These are phyloP conservation scores for Durusdinium trenchii DNA, from an alignment of 73 alveolate genomes.

Conservation along the genomic window DNA sequence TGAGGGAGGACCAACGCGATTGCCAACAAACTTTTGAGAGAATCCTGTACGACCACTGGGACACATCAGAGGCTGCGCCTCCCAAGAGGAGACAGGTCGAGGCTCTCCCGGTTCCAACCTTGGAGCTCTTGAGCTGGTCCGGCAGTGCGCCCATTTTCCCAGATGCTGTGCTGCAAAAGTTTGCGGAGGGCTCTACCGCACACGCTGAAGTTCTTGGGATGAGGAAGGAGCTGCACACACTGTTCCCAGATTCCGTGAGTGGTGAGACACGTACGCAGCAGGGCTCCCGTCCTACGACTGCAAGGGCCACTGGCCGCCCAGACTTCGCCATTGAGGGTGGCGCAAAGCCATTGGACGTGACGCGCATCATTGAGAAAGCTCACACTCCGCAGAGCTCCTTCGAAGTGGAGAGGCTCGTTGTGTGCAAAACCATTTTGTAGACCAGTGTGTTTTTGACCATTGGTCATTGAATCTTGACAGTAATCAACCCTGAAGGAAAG, in stretches of 20 bases:
- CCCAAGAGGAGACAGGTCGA: neutral
- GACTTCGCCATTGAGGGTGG: constrained; percentile 43
- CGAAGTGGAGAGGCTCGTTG: neutral
- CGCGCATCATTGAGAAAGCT: neutral
- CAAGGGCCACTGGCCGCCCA: constrained; percentile 26
- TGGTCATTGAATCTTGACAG: neutral
- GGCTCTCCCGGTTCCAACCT: neutral
- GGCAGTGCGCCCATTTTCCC: neutral
- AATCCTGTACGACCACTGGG: constrained; percentile 8
- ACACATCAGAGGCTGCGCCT: neutral
- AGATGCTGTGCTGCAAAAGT: neutral
- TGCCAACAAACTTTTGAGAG: neutral
- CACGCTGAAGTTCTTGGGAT: neutral
- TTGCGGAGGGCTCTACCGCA: neutral
- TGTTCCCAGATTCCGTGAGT: neutral
- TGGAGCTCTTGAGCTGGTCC: constrained; percentile 9
- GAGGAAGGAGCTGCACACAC: neutral
- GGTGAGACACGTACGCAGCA: neutral
- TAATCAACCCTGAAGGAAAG: neutral
- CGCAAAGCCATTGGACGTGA: neutral
- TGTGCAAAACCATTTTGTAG: too few species aligned
- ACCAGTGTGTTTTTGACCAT: neutral
- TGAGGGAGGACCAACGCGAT: neutral
- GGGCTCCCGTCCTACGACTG: neutral
- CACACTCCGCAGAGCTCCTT: neutral